Base-by-base conservation (phyloP, 768 basidiomycete genomes). In the Tephrocybe sp. region DNA sequence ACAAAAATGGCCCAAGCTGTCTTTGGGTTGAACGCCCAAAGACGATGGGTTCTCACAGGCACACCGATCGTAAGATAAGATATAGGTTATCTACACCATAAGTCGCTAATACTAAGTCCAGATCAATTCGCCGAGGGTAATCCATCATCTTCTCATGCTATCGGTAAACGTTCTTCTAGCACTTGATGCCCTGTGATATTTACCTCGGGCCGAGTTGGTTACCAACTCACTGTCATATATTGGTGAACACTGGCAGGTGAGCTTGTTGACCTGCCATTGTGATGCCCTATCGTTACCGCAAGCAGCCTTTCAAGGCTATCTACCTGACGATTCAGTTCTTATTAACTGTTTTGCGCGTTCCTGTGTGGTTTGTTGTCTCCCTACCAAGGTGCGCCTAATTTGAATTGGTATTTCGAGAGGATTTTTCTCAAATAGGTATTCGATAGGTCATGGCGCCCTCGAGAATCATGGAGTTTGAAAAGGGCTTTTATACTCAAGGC, bases 1-100 rank as follows among this genome's bases (percentile, higher is more conserved):
- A 92, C 93, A 0, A 91, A 93, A 72, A 90, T 89, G 80, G 78
- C 90, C 8, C 73, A 77, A 58, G 85, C 88, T 0, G 82, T 85
- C 1, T 83, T 75, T 51, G 80, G 66, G 15, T 70, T 93, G 20
- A 68, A 69, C 15, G 87, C 86, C 0, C 79, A 93, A 58, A 80
- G 86, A 53, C 85, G 90, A 40, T 93, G 90, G 90, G 79, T 83
- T 3, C 70, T 91, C 46, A 84, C 83, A 23, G 92, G 93, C 24
- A 97, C 94, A 7, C 94, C 94, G 0, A 95, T 97, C 53, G 90
- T 95, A 66, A 69, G 89, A 68, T 53, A 2, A 3, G 30, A 14
- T 15, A 45, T 42, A 20, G 12, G 9, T 30, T 21, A 42, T 36
- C 25, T 34, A 49, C 41, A 23, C 6, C 32, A 37, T 11, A 14